Base-by-base conservation (phyloP, 116 monocot genomes). In the Papilionanthe hybrid region DNA sequence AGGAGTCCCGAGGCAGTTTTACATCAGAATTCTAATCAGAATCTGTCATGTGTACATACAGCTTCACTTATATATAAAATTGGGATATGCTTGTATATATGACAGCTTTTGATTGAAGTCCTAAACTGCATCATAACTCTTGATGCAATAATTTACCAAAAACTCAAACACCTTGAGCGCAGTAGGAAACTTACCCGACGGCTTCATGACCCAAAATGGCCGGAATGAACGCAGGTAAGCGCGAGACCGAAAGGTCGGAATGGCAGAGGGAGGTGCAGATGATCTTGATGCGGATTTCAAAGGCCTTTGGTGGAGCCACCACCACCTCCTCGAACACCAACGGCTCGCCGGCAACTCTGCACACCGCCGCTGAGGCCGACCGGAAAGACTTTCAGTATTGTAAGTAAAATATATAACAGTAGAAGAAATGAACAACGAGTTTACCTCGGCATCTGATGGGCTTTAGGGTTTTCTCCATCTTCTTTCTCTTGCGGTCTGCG, bases 191-290 rank as follows among this genome's bases (percentile, higher is more conserved):
- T 41, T 86, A 91, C 96, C 96, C 96, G 82, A 86, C 81, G 0
- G 96, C 92, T 43, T 96, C 96, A 74, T 96, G 96, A 9, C 96
- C 96, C 50, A 92, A 85, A 19, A 96, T 92, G 29, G 47, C 78
- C 8, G 96, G 96, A 72, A 42, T 7, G 42, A 68, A 68, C 10
- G 28, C 32, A 29, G 12, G 28, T 4, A 27, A 88, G n/a, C 84
- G 85, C 96, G 94, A 97, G 72, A 96, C 89, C 55, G 94, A 94
- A 76, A 97, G 10, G 76, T 97, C 96, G 75, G 83, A 88, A 79
- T 97, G 96, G 85, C 96, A 97, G 55, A 97, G 86, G 18, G 96
- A 94, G 41, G 91, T 91, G 86, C 96, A 97, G 63, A 94, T 74
- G 72, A 97, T 91, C 83, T 86, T 97, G 20, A 97, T 87, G 67